Conservation (phyloP, 352 stramenopile species). For the Phytopythium vexans region DNA sequence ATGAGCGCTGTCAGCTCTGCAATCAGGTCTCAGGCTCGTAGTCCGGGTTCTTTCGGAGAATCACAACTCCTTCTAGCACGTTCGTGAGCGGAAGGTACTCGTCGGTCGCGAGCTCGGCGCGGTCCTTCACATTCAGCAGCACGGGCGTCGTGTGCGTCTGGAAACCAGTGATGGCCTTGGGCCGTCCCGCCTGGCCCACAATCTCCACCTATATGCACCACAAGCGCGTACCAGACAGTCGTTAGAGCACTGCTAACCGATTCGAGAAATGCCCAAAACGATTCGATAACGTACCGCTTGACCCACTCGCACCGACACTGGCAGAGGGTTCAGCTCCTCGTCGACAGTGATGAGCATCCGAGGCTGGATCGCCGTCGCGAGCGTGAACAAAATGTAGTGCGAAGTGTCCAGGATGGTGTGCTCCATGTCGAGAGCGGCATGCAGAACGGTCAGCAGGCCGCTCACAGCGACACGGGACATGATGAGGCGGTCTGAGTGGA, state of each 20-base stretch:
- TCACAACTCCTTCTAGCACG: conserved; percentile 98
- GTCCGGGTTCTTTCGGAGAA: conserved; percentile 97
- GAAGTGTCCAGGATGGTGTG: conserved; percentile 97
- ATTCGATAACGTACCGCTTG: conserved; percentile 84
- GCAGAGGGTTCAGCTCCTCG: conserved; percentile 95
- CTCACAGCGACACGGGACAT: conserved; percentile 91
- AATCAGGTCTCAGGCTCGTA: conserved; percentile 77
- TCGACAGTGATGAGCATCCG: conserved; percentile 98
- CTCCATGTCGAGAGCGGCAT: conserved; percentile 97
- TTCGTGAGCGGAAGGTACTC: conserved; percentile 95
- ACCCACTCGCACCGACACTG: conserved; percentile 97
- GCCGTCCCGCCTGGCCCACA: conserved; percentile 97
- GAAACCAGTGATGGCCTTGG: conserved; percentile 99
- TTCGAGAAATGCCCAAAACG: conserved; percentile 1
- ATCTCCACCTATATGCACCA: conserved; percentile 90
- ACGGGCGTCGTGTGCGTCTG: conserved; percentile 99
- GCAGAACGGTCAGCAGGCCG: conserved; percentile 94
- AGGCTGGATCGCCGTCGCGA: conserved; percentile 97
- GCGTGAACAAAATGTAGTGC: conserved; percentile 98
- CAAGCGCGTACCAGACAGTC: conserved; percentile 4
- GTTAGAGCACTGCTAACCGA: conserved; percentile 10
- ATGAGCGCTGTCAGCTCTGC: conserved; percentile 2
- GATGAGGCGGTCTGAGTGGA: conserved; percentile 95
- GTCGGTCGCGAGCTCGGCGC: conserved; percentile 97
- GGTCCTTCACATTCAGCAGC: conserved; percentile 96